phyloP scores from a whole-genome alignment of 2,329 filamentous ascomycete genomes.

The Diplodia scrobiculata region DNA sequence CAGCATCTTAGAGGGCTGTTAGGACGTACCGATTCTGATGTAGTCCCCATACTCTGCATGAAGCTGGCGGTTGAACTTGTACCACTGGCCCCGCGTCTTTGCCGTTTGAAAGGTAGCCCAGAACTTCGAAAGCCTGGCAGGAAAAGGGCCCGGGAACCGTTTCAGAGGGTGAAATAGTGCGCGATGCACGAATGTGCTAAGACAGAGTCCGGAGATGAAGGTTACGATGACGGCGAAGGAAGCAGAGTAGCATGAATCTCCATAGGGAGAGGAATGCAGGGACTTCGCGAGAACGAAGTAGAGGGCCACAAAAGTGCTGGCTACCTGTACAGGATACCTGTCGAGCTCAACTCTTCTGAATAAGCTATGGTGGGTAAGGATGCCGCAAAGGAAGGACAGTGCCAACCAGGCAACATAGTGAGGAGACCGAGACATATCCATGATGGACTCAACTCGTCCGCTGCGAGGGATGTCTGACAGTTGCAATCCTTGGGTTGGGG shows the following conservation, averaged over 20 bases:
- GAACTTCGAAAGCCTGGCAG: constrained; percentile 24
- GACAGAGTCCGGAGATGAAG: constrained; percentile 6
- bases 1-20: background rate
- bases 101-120: background rate
- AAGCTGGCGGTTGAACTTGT: constrained; percentile 1
- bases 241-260: background rate
- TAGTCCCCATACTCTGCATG: constrained; percentile 29
- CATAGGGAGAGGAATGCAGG: background rate
- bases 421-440: background rate
- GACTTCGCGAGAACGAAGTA: background rate
- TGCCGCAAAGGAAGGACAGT: background rate
- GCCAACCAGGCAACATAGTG: background rate
- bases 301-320: background rate
- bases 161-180: constrained; percentile 21
- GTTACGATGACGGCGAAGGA: background rate
- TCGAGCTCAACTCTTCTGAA: constrained; percentile 25
- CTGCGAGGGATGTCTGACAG: background rate
- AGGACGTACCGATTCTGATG: constrained; percentile 18
- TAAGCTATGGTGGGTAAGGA: background rate
- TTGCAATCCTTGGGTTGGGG: background rate
- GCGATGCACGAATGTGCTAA: constrained; percentile 18
- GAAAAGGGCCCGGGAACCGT: constrained; percentile 16
- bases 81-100: background rate
- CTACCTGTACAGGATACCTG: constrained; percentile 3
- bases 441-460: background rate